Evolutionary conservation across 805 yeast species (phyloP).

Genomic region (Pichia scutulata): DNA sequence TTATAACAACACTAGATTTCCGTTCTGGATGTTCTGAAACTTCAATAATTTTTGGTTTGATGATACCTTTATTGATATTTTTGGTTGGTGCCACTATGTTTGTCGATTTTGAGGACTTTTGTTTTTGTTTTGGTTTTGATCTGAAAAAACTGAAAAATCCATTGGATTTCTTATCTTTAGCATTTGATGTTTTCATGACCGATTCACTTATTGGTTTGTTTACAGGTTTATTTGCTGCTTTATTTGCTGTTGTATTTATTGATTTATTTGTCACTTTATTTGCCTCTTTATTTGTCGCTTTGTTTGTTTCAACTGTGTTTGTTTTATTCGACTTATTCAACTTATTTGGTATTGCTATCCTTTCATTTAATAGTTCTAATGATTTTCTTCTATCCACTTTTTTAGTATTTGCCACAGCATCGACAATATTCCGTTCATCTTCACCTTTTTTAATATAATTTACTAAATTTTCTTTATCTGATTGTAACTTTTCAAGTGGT

Average conservation of each 20-base stretch:
- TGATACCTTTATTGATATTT: background rate
- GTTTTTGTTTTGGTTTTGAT: background rate
- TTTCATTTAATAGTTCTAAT: constrained; percentile 14
- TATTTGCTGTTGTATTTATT: no score
- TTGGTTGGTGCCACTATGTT: no score
- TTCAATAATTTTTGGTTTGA: background rate
- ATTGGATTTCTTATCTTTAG: background rate
- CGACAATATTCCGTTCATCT: constrained; percentile 9
- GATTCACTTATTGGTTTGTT: background rate
- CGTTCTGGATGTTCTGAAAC: background rate
- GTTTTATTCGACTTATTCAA: background rate
- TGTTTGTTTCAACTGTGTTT: background rate
- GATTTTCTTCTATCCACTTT: constrained; percentile 13
- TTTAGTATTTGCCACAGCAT: constrained; percentile 7
- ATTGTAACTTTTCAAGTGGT: background rate
- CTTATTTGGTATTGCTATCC: background rate
- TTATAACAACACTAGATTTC: background rate
- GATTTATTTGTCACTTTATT: background rate
- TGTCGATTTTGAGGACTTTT: background rate
- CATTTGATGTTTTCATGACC: background rate
- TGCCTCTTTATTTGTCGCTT: background rate
- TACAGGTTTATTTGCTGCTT: constrained; percentile 1
- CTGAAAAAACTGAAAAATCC: constrained; percentile 6
- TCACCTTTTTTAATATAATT: constrained; percentile 5
- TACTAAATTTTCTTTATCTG: constrained; percentile 4